Evolutionary conservation across 805 yeast genomes (phyloP), one percentile per base, ranked within the genome.

Genomic region (Candida sphagnicola): DNA sequence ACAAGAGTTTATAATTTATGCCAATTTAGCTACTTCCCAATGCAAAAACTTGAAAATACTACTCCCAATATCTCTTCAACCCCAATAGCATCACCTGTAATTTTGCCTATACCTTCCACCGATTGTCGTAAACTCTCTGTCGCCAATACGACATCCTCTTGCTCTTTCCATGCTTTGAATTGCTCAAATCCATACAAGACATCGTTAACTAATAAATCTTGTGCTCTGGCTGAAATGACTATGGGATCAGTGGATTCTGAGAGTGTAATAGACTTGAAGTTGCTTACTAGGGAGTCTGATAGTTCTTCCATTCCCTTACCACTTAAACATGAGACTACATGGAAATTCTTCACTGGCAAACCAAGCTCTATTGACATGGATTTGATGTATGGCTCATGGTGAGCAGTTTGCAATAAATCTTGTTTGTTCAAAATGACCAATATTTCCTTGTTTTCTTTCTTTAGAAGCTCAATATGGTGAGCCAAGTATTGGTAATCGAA

Each of bases 51-150:
- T 2, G 95, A 81, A 54, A 93, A 93, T 0, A 93, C 93, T 1
- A 86, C 91, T 1, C 93, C 96, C 4, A 93, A 65, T 0, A 93
- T 80, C 53, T 93, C 98, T 49, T 93, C 97, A 0, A 90, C 73
- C 0, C 95, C 95, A 11, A 91, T 78, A 0, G 87, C 76, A 28
- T 85, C 85, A 1, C 98, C 99, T 0, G 97, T 90, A 18, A 93
- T 85, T 52, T 82, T 85, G 0, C 97, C 97, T 28, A 93, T 84
- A 0, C 96, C 96, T 11, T 83, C 88, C 14, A 83, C 79, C 1
- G 96, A 80, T 35, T 74, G 74, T 35, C 75, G 74, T 28, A 93
- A 66, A 39, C 84, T 81, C 43, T 91, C 96, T 0, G 86, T 67
- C 0, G 95, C 95, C 28, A 88, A 57, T 0, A 87, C 91, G 1